A percentile compares a stretch with the other conserved stretches of the same genome.
These are phyloP conservation scores for Neurospora pannonica DNA, from an alignment of 495 filamentous ascomycete genomes.

Conservation along the genomic window DNA sequence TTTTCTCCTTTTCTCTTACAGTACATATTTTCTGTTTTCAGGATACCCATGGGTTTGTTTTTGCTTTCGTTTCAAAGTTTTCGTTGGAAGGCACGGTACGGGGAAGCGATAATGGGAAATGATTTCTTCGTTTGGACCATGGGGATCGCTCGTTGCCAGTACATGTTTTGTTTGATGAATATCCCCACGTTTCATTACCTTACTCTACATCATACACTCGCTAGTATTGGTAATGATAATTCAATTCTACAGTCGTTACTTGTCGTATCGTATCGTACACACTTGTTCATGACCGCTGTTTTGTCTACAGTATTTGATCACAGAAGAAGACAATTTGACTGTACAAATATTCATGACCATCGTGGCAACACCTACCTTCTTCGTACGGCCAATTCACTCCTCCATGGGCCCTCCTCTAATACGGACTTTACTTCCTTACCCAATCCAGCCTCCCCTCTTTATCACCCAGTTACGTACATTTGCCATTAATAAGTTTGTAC, in stretches of 20 bases:
- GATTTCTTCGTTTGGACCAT: neutral
- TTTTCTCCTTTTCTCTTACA: neutral
- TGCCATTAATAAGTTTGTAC: neutral
- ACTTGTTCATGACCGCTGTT: neutral
- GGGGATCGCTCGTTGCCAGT: neutral
- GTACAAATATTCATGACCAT: fast-evolving
- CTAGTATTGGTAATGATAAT: neutral
- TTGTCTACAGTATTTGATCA: neutral
- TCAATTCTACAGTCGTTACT: neutral
- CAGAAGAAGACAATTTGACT: neutral
- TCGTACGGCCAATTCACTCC: neutral
- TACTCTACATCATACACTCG: neutral
- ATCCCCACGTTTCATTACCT: neutral
- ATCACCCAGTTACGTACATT: no score
- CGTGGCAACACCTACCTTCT: neutral
- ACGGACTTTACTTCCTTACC: no score
- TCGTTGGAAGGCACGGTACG: neutral
- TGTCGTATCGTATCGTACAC: neutral
- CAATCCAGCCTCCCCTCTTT: no score
- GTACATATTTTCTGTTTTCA: neutral
- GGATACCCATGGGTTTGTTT: neutral
- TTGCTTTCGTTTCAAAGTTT: neutral
- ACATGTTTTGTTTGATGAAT: neutral
- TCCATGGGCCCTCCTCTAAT: neutral
- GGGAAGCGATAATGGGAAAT: neutral